Base-by-base conservation (phyloP, 257 asterid genomes). In the Solanum medicagineum region DNA sequence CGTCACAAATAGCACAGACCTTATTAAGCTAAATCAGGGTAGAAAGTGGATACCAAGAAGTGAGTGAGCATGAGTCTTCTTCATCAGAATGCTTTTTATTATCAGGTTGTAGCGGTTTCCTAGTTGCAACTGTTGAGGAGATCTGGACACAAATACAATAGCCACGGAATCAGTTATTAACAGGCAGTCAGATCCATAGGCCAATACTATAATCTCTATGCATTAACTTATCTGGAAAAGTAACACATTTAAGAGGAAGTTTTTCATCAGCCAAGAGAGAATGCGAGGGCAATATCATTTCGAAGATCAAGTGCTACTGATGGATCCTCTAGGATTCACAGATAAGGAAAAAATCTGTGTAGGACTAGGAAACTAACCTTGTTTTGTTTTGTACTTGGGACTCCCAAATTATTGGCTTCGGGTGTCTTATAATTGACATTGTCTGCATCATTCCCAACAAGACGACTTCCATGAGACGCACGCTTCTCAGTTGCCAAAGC, bases 401-500 rank as follows among this genome's bases (percentile, higher is more conserved):
- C 85, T 57, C 53, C 89, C 40, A 83, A 74, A 80, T 84, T 84
- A 85, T 86, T 86, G 60, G 71, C 55, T 24, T 86, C 85, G 29
- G 92, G 73, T 85, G 88, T 82, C 87, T 85, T 86, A 81, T 81
- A 81, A 77, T 29, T 83, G 70, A 56, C 62, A 85, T 85, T 87
- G 66, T 87, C 95, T 40, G 79, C 62, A 88, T 92, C 96, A 71
- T 88, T 85, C 26, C 90, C 95, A 63, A 86, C 47, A 32, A 90
- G 88, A 49, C 94, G 95, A 22, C 82, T 75, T 71, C 94, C 98
- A 62, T 77, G 84, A 42, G 87, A 88, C 65, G 97, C 97, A 54
- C 97, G 98, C 86, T 93, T 95, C 85, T 92, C 97, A 53, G 97
- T 95, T 65, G 97, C 98, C 89, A 95, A 89, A 85, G 98, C 93